Percentiles rank a stretch among this genome's conserved stretches.
These are phyloP conservation scores for Penicillium atrosanguineum DNA, from an alignment of 495 filamentous ascomycete genomes.

Conservation along the genomic window DNA sequence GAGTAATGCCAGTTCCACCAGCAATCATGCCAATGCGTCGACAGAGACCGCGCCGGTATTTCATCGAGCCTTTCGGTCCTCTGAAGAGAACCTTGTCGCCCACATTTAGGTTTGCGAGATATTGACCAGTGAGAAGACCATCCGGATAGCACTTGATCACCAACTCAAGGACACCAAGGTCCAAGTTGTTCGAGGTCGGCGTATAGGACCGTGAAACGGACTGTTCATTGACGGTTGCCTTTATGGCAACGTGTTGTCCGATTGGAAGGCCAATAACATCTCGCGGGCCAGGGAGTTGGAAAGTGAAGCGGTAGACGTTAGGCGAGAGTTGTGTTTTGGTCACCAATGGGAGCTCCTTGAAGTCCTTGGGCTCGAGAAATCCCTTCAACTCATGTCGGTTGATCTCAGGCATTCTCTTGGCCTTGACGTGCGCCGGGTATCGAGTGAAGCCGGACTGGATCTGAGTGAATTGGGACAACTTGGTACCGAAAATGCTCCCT, in stretches of 20 bases:
- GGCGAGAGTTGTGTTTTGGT: conserved; percentile 39
- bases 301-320: conserved; percentile 46
- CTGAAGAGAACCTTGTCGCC: conserved; percentile 42
- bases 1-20: conserved; percentile 45
- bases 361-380: conserved; percentile 45
- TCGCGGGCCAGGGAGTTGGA: conserved; percentile 39
- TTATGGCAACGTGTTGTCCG: conserved; percentile 52
- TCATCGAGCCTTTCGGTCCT: conserved; percentile 45
- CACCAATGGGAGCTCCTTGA: conserved; percentile 42
- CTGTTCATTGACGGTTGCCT: conserved; percentile 38
- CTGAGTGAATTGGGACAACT: conserved; percentile 23
- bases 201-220: conserved; percentile 45
- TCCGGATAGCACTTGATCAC: conserved; percentile 43
- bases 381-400: conserved; percentile 31
- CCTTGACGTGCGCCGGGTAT: conserved; percentile 35
- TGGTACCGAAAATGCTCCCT: neutral
- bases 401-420: conserved; percentile 15
- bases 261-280: conserved; percentile 49
- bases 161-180: conserved; percentile 40
- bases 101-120: conserved; percentile 35
- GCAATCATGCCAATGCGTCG: conserved; percentile 45
- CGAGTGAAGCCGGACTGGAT: conserved; percentile 33
- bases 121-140: conserved; percentile 38
- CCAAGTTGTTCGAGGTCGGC: conserved; percentile 45
- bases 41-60: conserved; percentile 30